Percentiles rank a stretch among this genome's conserved stretches.
Evolutionary conservation across 768 basidiomycete species (phyloP).

Genomic region (Termitomyces sp.): DNA sequence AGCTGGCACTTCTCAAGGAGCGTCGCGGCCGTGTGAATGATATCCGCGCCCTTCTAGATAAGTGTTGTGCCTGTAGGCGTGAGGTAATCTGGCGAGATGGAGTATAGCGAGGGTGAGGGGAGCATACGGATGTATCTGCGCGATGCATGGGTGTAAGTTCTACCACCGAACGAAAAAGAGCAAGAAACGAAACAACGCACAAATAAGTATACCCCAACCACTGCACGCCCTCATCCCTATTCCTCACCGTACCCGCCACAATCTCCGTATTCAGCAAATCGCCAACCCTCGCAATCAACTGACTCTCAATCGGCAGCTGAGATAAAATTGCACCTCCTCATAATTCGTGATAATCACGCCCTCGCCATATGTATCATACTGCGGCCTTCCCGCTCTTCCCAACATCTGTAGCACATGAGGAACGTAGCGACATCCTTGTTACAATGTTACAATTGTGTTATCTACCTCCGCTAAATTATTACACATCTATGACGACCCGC

Average conservation of each 20-base stretch:
- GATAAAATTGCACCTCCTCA: constrained; percentile 93
- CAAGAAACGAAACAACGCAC: constrained; percentile 37
- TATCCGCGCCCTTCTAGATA: constrained; percentile 91
- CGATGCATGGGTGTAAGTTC: constrained; percentile 2
- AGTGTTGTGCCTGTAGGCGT: constrained; percentile 60
- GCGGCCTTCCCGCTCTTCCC: constrained; percentile 93
- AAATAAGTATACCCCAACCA: constrained; percentile 96
- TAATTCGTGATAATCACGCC: constrained; percentile 99
- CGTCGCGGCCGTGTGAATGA: constrained; percentile 89
- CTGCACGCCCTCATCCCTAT: constrained; percentile 94
- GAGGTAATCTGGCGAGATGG: constrained; percentile 85
- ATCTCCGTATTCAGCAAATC: constrained; percentile 98
- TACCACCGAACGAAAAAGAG: constrained; percentile 1
- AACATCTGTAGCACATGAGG: constrained; percentile 99
- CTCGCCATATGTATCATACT: constrained; percentile 96
- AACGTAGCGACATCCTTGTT: no score
- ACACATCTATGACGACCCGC: no score
- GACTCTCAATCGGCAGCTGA: constrained; percentile 95
- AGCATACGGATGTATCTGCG: constrained; percentile 92
- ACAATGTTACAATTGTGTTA: no score
- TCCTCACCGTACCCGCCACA: constrained; percentile 89
- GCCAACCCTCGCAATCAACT: constrained; percentile 87
- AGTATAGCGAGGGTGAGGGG: constrained; percentile 80
- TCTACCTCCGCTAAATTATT: no score
- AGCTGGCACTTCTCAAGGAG: constrained; percentile 92